A percentile compares a stretch with the other conserved stretches of the same genome.
phyloP scores from a whole-genome alignment of 345 rosid genomes.

The Heritiera littoralis region DNA sequence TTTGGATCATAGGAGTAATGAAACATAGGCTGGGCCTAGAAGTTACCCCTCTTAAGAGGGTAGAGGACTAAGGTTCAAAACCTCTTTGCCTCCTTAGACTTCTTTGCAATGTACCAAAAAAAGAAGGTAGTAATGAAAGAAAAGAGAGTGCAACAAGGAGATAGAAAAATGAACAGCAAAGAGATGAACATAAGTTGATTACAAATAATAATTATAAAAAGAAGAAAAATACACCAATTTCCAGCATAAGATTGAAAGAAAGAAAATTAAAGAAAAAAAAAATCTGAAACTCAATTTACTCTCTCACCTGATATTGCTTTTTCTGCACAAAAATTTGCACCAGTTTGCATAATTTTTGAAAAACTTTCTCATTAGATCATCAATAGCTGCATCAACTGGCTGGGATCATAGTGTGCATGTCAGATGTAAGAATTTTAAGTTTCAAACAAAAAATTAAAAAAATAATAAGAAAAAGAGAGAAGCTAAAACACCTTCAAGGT shows the following conservation, averaged over 20 bases:
- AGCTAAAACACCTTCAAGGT: conserved; percentile 51
- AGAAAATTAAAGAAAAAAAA: not conserved
- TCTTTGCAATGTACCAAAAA: conserved; percentile 4
- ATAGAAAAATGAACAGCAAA: not conserved
- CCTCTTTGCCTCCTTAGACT: conserved; percentile 8
- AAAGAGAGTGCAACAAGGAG: not conserved
- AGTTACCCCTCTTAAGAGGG: not conserved
- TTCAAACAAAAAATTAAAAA: conserved; percentile 3
- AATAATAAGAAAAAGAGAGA: not conserved
- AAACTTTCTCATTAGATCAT: conserved; percentile 79
- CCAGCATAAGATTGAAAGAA: not conserved
- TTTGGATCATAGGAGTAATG: not conserved
- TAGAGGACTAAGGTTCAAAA: not conserved
- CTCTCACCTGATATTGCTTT: conserved; percentile 70
- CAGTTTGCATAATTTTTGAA: conserved; percentile 87
- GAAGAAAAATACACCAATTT: not conserved
- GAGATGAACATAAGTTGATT: conserved; percentile 1
- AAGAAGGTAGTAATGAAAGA: not conserved
- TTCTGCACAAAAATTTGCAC: conserved; percentile 85
- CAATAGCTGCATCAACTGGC: conserved; percentile 73
- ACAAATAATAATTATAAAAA: not conserved
- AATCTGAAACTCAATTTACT: not conserved
- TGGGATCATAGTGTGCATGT: conserved; percentile 37
- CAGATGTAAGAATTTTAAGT: conserved; percentile 17
- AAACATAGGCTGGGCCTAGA: conserved; percentile 7